phyloP scores from a whole-genome alignment of 1,139 yeast genomes.

The Debaryomyces psychrophilus region DNA sequence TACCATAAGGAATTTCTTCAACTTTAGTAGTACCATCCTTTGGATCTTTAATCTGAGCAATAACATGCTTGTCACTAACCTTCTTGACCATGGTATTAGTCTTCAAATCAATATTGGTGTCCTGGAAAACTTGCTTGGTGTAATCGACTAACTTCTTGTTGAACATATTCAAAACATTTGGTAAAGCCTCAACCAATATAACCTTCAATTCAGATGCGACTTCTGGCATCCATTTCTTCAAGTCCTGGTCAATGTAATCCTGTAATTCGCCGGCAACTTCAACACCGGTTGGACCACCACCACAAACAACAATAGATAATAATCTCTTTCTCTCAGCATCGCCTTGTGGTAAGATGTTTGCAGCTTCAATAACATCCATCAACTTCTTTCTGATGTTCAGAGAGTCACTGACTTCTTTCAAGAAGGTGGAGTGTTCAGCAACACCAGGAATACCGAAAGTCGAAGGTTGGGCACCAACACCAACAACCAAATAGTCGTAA shows the following conservation, averaged over 20 bases:
- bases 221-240: slow-evolving; percentile 86
- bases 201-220: slow-evolving; percentile 80
- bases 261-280: slow-evolving; percentile 95
- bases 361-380: slow-evolving; percentile 82
- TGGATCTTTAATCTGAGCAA: slow-evolving; percentile 69
- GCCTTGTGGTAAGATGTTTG: slow-evolving; percentile 71
- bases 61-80: slow-evolving; percentile 68
- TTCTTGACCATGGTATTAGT: slow-evolving; percentile 88
- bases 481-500: slow-evolving; percentile 82
- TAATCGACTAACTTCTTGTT: slow-evolving; percentile 81
- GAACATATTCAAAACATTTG: slow-evolving; percentile 86
- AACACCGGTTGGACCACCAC: slow-evolving; percentile 98
- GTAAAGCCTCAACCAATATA: slow-evolving; percentile 86
- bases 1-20: slow-evolving; percentile 77
- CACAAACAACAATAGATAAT: slow-evolving; percentile 83
- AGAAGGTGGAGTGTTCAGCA: slow-evolving; percentile 79
- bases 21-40: slow-evolving; percentile 61
- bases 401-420: slow-evolving; percentile 86
- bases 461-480: slow-evolving; percentile 91
- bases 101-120: slow-evolving; percentile 74
- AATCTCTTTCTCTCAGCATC: slow-evolving; percentile 81
- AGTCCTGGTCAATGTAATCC: slow-evolving; percentile 91
- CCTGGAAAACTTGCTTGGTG: slow-evolving; percentile 79
- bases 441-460: slow-evolving; percentile 96
- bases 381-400: slow-evolving; percentile 73